These are phyloP conservation scores for Aspergillus ochraceoroseus DNA, from an alignment of 2,329 filamentous ascomycete species.

Conservation along the genomic window DNA sequence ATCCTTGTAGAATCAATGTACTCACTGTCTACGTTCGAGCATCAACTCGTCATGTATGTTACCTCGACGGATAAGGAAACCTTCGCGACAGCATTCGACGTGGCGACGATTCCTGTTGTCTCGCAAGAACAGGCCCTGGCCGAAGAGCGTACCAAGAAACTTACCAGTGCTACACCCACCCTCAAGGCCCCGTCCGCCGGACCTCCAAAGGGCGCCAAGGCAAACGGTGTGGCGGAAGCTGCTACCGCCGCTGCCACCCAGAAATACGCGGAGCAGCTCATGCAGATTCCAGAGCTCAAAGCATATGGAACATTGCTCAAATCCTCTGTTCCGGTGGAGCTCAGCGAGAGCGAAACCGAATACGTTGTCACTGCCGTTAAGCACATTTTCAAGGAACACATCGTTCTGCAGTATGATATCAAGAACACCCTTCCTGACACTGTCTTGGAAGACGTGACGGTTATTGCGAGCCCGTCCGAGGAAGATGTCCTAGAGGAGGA, in stretches of 20 bases:
- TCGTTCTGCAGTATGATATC: slow-evolving; percentile 93
- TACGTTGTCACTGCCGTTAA: slow-evolving; percentile 93
- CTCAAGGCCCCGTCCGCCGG: slow-evolving; percentile 86
- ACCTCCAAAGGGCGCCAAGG: slow-evolving; percentile 61
- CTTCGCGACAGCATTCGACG: slow-evolving; percentile 82
- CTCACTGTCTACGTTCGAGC: slow-evolving; percentile 88
- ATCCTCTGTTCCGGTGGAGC: slow-evolving; percentile 76
- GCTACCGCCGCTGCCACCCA: slow-evolving; percentile 75
- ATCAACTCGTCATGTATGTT: slow-evolving; percentile 96
- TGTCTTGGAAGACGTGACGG: slow-evolving; percentile 81
- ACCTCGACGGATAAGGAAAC: slow-evolving; percentile 83
- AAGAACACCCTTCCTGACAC: slow-evolving; percentile 95
- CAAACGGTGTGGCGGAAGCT: slow-evolving; percentile 66
- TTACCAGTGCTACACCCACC: slow-evolving; percentile 84
- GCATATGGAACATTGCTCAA: slow-evolving; percentile 88
- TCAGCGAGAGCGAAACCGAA: slow-evolving; percentile 95
- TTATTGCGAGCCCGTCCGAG: slow-evolving; percentile 72
- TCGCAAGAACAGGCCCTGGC: slow-evolving; percentile 94
- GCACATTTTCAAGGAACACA: slow-evolving; percentile 95
- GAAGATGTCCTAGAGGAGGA: slow-evolving; percentile 74
- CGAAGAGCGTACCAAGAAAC: slow-evolving; percentile 94
- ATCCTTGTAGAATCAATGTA: slow-evolving; percentile 74
- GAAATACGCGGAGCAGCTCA: slow-evolving; percentile 81
- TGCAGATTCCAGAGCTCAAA: slow-evolving; percentile 84
- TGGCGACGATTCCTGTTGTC: slow-evolving; percentile 84